Evolutionary conservation across 108 stramenopile genomes (phyloP), one percentile per base, ranked within the genome.

Genomic region (Parietichytrium sp.): DNA sequence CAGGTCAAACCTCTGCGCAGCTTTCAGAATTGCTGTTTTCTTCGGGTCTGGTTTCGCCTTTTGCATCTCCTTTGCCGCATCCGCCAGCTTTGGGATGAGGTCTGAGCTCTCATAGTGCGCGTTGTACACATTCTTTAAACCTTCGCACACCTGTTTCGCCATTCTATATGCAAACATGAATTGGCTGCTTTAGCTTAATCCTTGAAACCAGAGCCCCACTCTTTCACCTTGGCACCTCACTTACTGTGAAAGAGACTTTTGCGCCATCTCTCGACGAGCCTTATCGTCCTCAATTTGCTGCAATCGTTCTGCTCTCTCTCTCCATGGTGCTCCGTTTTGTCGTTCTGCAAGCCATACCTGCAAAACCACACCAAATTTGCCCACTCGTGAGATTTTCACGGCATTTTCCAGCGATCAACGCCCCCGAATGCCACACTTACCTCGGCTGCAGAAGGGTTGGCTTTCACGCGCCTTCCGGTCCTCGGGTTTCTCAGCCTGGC

Each of bases 281-380:
- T 72, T 72, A 10, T 72, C 61, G 42, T 72, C 61, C 20, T 72
- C 61, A 25, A 72, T 42, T 27, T 72, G 61, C 42, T 72, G 61
- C 7, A 72, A 42, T 7, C 61, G 10, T 1, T 72, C 61, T n/a
- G 61, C 61, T 3, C 61, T 33, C 33, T 72, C 61, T 10, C 61
- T 33, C 61, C 61, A 72, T 6, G 61, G 61, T 0, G 61, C 61
- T 15, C 61, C 61, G 33, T 42, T 33, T n/a, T 42, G 61, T 72
- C 61, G 10, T 25, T 72, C 61, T 27, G 6, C 61, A 10, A 72
- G 42, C 61, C 61, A 72, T n/a, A 72, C 61, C n/a, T n/a, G n/a
- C n/a, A n/a, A n/a, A n/a, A n/a, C n/a, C n/a, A n/a, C n/a, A n/a
- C n/a, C n/a, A n/a, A n/a, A n/a, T n/a, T n/a, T n/a, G n/a, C n/a